Conservation (phyloP, 2,329 filamentous ascomycete species). For the Phialophora macrospora region DNA sequence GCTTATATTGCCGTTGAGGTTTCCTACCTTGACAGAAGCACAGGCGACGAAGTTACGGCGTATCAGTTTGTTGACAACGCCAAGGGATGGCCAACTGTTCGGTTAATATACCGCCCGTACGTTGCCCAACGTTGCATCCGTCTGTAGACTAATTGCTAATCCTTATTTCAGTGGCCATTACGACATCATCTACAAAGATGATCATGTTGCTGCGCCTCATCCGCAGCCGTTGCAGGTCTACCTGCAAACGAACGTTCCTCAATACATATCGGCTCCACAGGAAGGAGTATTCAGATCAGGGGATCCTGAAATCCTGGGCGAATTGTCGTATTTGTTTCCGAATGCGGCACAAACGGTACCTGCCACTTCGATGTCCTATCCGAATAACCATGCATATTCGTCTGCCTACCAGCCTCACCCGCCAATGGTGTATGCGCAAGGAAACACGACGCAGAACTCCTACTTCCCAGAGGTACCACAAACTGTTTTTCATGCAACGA, state of each 20-base stretch:
- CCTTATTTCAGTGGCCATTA: constrained; percentile 72
- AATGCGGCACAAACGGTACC: neutral
- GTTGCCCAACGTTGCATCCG: constrained; percentile 40
- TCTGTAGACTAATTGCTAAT: constrained; percentile 1
- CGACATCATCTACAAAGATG: constrained; percentile 81
- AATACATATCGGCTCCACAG: constrained; percentile 22
- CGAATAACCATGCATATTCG: constrained; percentile 1
- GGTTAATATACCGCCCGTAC: constrained; percentile 70
- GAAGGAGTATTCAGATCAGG: constrained; percentile 20
- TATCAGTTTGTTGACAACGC: constrained; percentile 52
- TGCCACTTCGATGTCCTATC: constrained; percentile 10
- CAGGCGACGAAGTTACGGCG: constrained; percentile 71
- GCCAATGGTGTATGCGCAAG: constrained; percentile 6
- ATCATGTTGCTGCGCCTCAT: constrained; percentile 8
- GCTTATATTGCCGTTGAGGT: constrained; percentile 82
- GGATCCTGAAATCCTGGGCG: constrained; percentile 12
- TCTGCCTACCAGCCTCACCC: neutral
- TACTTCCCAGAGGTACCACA: constrained; percentile 23
- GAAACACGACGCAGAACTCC: constrained; percentile 9
- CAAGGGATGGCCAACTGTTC: constrained; percentile 62
- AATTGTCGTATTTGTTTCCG: constrained; percentile 11
- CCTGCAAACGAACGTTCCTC: constrained; percentile 30
- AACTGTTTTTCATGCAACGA: constrained; percentile 3
- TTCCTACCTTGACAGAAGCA: constrained; percentile 85
- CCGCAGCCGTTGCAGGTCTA: constrained; percentile 33